phyloP scores from a whole-genome alignment of 2,329 filamentous ascomycete species.

The Pestalotiopsis sp. region DNA sequence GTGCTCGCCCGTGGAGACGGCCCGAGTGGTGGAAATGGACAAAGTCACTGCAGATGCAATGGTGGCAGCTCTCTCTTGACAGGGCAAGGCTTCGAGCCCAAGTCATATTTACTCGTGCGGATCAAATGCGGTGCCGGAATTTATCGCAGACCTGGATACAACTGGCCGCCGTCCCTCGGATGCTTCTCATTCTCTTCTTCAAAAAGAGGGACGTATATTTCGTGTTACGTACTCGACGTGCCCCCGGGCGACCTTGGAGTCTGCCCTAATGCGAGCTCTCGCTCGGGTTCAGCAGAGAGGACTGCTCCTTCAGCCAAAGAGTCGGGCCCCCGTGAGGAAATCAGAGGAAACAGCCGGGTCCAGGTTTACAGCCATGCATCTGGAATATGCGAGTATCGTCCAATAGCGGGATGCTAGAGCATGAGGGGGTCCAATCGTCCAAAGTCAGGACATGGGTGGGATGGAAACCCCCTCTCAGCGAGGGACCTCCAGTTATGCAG shows the following conservation, averaged over 20 bases:
- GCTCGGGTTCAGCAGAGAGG: neutral
- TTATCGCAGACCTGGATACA: neutral
- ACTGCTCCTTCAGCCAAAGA: neutral
- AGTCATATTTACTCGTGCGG: neutral
- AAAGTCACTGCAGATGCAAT: neutral
- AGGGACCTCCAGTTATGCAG: neutral
- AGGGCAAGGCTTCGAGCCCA: neutral
- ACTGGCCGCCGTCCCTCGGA: neutral
- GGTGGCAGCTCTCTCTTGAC: neutral
- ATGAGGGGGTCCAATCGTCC: neutral
- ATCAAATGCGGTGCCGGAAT: neutral
- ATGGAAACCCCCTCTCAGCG: neutral
- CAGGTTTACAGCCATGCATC: conserved; percentile 5
- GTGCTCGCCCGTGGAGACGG: neutral
- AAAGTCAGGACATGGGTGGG: neutral
- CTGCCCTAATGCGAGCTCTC: neutral
- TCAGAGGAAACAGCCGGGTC: conserved; percentile 8
- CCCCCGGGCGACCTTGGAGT: neutral
- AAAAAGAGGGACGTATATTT: neutral
- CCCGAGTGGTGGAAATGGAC: neutral
- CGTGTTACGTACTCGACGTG: neutral
- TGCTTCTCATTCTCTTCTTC: neutral
- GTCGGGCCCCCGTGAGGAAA: neutral
- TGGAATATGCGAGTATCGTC: neutral
- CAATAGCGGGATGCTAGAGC: neutral